Conservation (phyloP, 352 stramenopile species). For the Hyaloperonospora arabidopsidis region DNA sequence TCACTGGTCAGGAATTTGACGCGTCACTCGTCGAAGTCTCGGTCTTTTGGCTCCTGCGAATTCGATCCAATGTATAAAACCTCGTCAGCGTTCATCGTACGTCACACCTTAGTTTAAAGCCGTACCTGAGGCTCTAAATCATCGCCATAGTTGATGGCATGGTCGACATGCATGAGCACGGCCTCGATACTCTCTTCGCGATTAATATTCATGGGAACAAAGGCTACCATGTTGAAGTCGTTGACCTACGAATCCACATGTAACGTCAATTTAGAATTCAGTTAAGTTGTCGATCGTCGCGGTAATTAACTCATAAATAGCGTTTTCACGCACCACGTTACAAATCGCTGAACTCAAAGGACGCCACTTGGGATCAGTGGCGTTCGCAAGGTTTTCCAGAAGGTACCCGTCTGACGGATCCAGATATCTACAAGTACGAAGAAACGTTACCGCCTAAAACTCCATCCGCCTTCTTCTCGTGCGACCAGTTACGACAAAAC, state of each 20-base stretch:
- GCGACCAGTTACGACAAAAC: not conserved
- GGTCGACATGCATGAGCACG: conserved; percentile 92
- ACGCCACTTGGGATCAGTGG: conserved; percentile 76
- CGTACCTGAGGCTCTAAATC: conserved; percentile 86
- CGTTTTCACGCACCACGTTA: conserved; percentile 60
- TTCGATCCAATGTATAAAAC: conserved; percentile 1
- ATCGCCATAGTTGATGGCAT: conserved; percentile 96
- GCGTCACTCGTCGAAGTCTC: conserved; percentile 36
- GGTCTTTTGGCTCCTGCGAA: conserved; percentile 61
- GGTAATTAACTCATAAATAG: not conserved
- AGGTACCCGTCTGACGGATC: conserved; percentile 80
- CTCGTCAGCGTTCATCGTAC: conserved; percentile 1
- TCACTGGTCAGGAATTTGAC: not conserved
- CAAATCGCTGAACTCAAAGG: conserved; percentile 75
- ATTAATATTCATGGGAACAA: conserved; percentile 95
- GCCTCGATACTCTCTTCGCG: conserved; percentile 95
- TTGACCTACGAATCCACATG: conserved; percentile 48
- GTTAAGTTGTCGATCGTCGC: conserved; percentile 7
- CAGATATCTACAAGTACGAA: conserved; percentile 40
- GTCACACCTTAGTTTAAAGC: not conserved
- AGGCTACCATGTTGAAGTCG: conserved; percentile 97
- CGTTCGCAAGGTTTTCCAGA: conserved; percentile 72
- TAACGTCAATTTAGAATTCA: not conserved
- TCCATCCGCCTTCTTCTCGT: not conserved
- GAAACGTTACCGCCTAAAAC: conserved; percentile 11